These are phyloP conservation scores for Fonsecaea monophora DNA, from an alignment of 2,329 filamentous ascomycete species.

Conservation along the genomic window DNA sequence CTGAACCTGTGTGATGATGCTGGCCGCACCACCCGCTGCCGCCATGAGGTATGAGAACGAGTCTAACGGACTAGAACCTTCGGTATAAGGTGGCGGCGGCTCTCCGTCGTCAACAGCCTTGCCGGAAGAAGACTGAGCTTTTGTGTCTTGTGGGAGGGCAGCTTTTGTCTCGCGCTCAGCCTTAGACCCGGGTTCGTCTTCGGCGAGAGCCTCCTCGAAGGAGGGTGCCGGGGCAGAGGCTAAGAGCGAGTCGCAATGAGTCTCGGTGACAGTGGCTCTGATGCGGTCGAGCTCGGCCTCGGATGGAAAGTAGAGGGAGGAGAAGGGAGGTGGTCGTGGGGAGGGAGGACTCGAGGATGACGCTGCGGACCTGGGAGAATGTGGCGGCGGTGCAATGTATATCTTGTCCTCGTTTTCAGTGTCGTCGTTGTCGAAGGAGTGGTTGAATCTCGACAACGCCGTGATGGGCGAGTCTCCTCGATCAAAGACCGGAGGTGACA, in stretches of 20 bases:
- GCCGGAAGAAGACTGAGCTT: constrained; percentile 67
- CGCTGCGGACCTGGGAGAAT: constrained; percentile 48
- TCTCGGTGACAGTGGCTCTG: constrained; percentile 55
- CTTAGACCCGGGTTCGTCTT: constrained; percentile 54
- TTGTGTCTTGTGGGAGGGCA: constrained; percentile 80
- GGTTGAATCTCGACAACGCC: constrained; percentile 50
- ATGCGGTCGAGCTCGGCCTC: constrained; percentile 48
- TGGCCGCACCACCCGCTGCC: constrained; percentile 92
- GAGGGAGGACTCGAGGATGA: constrained; percentile 60
- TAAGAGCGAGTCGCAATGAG: constrained; percentile 55
- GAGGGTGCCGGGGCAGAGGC: constrained; percentile 61
- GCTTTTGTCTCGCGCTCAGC: constrained; percentile 79
- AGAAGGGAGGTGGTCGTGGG: constrained; percentile 66
- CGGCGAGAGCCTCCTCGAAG: constrained; percentile 56
- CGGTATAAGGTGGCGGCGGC: constrained; percentile 93
- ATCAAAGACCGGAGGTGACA: constrained; percentile 25
- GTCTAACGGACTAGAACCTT: constrained; percentile 89
- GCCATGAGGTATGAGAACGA: constrained; percentile 98
- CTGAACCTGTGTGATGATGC: constrained; percentile 99
- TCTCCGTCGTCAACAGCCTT: constrained; percentile 82
- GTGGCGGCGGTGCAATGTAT: constrained; percentile 50
- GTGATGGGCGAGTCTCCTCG: constrained; percentile 47
- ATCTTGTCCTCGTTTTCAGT: constrained; percentile 47
- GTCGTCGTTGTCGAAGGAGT: constrained; percentile 41
- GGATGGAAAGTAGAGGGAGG: constrained; percentile 65